phyloP scores from a whole-genome alignment of 2,329 filamentous ascomycete genomes.

The Monosporascus cannonballus region DNA sequence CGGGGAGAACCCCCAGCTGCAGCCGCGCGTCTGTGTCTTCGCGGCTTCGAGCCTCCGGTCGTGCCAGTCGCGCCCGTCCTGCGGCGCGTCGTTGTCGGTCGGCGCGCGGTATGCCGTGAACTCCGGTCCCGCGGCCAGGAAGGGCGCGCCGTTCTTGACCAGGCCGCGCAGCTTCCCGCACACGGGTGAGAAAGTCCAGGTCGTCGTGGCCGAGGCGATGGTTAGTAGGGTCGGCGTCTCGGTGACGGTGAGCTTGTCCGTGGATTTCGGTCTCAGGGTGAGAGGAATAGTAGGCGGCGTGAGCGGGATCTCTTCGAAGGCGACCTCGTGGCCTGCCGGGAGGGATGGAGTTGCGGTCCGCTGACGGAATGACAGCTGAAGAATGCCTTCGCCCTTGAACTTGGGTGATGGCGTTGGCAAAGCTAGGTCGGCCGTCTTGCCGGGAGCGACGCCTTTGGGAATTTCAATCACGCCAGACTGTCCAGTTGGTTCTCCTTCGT shows the following conservation, averaged over 20 bases:
- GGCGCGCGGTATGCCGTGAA: constrained; percentile 53
- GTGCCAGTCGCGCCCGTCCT: constrained; percentile 51
- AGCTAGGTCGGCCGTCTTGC: constrained; percentile 18
- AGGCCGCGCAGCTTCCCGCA: constrained; percentile 19
- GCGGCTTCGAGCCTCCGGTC: constrained; percentile 37
- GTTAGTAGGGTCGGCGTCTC: constrained; percentile 19
- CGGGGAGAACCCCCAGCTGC: constrained; percentile 12
- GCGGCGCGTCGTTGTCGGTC: constrained; percentile 58
- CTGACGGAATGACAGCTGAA: constrained; percentile 22
- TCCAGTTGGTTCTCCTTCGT: constrained; percentile 18
- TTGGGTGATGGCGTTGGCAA: constrained; percentile 7
- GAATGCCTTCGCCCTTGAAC: constrained; percentile 15
- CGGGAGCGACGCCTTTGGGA: constrained; percentile 19
- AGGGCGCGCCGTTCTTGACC: constrained; percentile 17
- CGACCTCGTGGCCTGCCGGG: constrained; percentile 21
- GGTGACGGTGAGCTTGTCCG: constrained; percentile 12
- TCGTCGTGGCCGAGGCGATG: constrained; percentile 15
- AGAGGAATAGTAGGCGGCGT: constrained; percentile 2
- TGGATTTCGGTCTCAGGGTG: not conserved
- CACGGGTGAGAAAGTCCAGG: constrained; percentile 21
- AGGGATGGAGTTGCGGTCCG: constrained; percentile 15
- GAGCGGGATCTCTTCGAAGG: constrained; percentile 22
- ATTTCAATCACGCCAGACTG: constrained; percentile 18
- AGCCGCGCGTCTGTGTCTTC: constrained; percentile 28
- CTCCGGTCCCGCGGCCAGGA: constrained; percentile 17